Percentiles rank a stretch among this genome's conserved stretches.
Conservation (phyloP, 306 rosid genomes). For the Rubus parviflorus region DNA sequence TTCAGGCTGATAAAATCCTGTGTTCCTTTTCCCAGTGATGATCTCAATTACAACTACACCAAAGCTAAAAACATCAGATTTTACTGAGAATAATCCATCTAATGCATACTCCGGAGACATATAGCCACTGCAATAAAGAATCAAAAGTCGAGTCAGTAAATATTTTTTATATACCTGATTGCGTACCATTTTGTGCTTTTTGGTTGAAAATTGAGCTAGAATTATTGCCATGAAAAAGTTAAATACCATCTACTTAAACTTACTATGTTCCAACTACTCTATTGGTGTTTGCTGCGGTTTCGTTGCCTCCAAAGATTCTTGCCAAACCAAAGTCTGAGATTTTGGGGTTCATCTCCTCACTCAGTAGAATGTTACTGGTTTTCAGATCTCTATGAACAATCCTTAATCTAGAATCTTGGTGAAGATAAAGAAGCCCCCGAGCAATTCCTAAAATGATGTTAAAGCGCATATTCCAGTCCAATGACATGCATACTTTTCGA, state of each 20-base stretch:
- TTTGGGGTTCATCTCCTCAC: constrained; percentile 73
- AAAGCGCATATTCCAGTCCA: constrained; percentile 71
- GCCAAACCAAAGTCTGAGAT: constrained; percentile 82
- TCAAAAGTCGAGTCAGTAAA: not conserved
- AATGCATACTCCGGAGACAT: constrained; percentile 80
- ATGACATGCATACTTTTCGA: constrained; percentile 39
- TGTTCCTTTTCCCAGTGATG: constrained; percentile 64
- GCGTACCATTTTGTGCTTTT: not conserved
- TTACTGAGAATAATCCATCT: constrained; percentile 65
- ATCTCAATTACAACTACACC: constrained; percentile 74
- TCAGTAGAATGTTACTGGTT: constrained; percentile 67
- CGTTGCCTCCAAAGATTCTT: constrained; percentile 65
- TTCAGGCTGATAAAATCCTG: constrained; percentile 60
- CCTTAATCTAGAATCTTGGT: constrained; percentile 75
- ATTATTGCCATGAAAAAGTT: too few relatives aligned
- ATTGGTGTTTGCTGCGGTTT: constrained; percentile 53
- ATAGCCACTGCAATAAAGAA: constrained; percentile 51
- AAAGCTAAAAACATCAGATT: constrained; percentile 67
- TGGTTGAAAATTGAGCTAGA: constrained; percentile 1
- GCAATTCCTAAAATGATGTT: constrained; percentile 70
- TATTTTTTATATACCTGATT: not conserved
- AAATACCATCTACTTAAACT: constrained; percentile 24
- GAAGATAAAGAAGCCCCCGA: constrained; percentile 78
- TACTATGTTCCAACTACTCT: constrained; percentile 89
- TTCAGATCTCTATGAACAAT: constrained; percentile 74